phyloP scores from a whole-genome alignment of 2,329 filamentous ascomycete genomes.

The Cladorrhinum sp. region DNA sequence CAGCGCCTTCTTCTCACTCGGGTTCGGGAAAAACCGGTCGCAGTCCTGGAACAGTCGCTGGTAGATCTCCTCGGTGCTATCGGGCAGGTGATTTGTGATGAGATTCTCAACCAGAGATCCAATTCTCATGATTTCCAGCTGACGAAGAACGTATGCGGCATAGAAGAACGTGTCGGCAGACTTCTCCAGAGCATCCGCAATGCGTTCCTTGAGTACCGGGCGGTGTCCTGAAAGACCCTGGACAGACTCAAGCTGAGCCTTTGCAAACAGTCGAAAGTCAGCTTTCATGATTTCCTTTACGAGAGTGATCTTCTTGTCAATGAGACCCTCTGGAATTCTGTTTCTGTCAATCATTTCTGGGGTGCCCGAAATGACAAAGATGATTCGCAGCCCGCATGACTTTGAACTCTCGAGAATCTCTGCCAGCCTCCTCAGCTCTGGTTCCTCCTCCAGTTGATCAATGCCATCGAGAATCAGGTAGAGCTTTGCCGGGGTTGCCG shows the following conservation, averaged over 20 bases:
- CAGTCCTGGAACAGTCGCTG: constrained; percentile 4
- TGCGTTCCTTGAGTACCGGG: not conserved
- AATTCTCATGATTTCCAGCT: constrained; percentile 2
- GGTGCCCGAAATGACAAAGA: not conserved
- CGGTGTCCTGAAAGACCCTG: constrained; percentile 1
- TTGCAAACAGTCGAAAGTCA: not conserved
- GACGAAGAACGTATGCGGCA: constrained; percentile 1
- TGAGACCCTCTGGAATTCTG: not conserved
- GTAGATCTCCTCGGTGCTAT: constrained; percentile 2
- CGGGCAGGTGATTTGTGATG: not conserved
- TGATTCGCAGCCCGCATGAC: not conserved
- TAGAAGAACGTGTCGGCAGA: constrained; percentile 6
- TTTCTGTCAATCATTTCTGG: not conserved
- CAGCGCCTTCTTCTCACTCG: not conserved
- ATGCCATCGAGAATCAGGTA: constrained; percentile 2
- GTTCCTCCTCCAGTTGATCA: constrained; percentile 1
- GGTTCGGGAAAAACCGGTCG: not conserved
- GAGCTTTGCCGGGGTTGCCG: not conserved
- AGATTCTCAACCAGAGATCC: not conserved
- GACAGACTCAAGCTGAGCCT: not conserved
- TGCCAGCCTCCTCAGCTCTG: not conserved
- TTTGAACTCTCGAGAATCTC: not conserved
- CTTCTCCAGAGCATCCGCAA: not conserved
- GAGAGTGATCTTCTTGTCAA: not conserved
- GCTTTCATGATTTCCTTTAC: not conserved